A percentile compares a stretch with the other conserved stretches of the same genome.
Evolutionary conservation across 306 rosid genomes (phyloP).

Genomic region (Comarum palustre): DNA sequence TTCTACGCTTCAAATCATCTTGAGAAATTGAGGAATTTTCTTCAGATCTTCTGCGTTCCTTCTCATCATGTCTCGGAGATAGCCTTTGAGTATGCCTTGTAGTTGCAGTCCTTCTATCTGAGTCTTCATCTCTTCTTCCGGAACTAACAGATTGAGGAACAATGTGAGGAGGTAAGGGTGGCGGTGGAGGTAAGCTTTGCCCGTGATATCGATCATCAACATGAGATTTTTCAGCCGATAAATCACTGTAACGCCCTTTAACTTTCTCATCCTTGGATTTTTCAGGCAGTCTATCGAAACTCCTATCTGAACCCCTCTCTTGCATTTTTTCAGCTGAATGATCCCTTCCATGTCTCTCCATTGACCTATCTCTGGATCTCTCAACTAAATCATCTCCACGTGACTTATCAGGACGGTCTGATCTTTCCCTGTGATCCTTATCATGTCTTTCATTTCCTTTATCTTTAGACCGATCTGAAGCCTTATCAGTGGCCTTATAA

Average conservation of each 20-base stretch:
- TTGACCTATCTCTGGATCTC: slow-evolving; percentile 77
- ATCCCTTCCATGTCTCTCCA: slow-evolving; percentile 90
- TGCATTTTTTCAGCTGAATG: slow-evolving; percentile 80
- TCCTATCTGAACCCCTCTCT: slow-evolving; percentile 74
- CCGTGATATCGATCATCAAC: slow-evolving; percentile 84
- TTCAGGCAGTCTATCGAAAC: slow-evolving; percentile 65
- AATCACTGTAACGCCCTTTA: slow-evolving; percentile 71
- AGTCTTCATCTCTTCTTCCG: slow-evolving; percentile 91
- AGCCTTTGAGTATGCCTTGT: slow-evolving; percentile 83
- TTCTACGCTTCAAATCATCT: slow-evolving; percentile 86
- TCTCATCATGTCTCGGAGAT: slow-evolving; percentile 97
- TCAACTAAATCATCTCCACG: slow-evolving; percentile 79
- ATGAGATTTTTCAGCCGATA: slow-evolving; percentile 65
- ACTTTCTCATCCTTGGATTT: slow-evolving; percentile 83
- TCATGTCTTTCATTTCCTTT: slow-evolving; percentile 84
- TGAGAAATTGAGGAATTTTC: slow-evolving; percentile 61
- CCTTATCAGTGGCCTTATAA: slow-evolving; percentile 64
- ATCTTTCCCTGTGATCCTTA: slow-evolving; percentile 76
- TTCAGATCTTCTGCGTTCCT: slow-evolving; percentile 89
- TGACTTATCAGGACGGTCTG: slow-evolving; percentile 78
- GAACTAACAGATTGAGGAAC: slow-evolving; percentile 87
- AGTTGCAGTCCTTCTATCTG: slow-evolving; percentile 83
- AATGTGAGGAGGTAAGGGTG: slow-evolving; percentile 91
- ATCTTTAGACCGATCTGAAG: slow-evolving; percentile 75
- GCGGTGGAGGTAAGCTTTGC: slow-evolving; percentile 96